Evolutionary conservation across 2,329 filamentous ascomycete genomes (phyloP).

Genomic region (Byssoonygena ceratinophila): DNA sequence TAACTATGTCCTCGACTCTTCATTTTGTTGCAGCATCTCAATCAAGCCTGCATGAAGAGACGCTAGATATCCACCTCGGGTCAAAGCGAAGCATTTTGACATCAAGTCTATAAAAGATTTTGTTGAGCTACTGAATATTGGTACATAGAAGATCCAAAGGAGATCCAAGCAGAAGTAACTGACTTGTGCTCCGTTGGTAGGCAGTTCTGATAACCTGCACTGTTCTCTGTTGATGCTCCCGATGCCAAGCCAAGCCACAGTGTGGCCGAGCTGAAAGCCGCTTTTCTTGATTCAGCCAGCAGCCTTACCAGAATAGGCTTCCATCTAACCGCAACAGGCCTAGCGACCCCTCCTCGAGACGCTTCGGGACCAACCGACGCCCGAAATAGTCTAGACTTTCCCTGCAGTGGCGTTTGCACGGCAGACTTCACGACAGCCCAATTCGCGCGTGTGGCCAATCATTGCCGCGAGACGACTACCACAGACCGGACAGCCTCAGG

Average conservation of each 20-base stretch:
- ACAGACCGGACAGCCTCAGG: not conserved
- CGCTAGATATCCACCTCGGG: no score
- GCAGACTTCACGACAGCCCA: not conserved
- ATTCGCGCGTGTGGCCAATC: not conserved
- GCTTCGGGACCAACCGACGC: not conserved
- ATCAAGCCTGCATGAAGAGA: no score
- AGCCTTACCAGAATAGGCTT: not conserved
- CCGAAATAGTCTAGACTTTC: not conserved
- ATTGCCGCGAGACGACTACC: not conserved
- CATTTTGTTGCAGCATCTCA: no score
- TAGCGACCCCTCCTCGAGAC: not conserved
- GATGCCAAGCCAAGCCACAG: not conserved
- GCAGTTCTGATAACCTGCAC: no score
- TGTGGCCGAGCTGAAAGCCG: not conserved
- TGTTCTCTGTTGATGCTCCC: no score
- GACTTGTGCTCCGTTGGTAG: no score
- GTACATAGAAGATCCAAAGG: no score
- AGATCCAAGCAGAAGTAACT: no score
- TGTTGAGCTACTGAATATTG: no score
- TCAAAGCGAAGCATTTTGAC: no score
- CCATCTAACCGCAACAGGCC: not conserved
- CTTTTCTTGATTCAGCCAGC: not conserved
- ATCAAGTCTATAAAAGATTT: no score
- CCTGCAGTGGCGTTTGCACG: not conserved
- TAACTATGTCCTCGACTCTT: no score